Conservation (phyloP, 106 monocot species). For the Amphibolis antarctica region DNA sequence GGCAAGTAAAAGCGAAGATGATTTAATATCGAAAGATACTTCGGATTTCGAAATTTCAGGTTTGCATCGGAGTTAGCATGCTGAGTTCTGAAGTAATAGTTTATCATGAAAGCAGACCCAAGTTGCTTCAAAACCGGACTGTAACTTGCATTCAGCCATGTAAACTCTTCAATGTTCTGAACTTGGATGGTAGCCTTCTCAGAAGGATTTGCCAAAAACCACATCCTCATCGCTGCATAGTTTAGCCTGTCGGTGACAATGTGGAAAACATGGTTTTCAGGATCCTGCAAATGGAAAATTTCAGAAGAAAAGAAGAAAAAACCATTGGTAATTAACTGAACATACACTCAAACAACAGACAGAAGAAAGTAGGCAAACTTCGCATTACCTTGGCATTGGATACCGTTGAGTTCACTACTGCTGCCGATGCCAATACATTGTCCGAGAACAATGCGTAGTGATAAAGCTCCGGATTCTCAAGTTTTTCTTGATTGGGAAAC, state of each 20-base stretch:
- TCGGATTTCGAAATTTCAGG: constrained; percentile 54
- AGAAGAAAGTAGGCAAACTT: not conserved
- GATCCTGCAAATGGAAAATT: constrained; percentile 27
- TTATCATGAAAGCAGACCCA: constrained; percentile 40
- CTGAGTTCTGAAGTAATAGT: constrained; percentile 48
- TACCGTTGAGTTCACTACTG: constrained; percentile 80
- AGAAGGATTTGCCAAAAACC: constrained; percentile 54
- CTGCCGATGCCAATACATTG: constrained; percentile 59
- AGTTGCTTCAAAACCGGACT: constrained; percentile 62
- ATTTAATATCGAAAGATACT: constrained; percentile 65
- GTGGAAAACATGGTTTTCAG: constrained; percentile 48
- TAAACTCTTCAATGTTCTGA: constrained; percentile 45
- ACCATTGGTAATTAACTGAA: not conserved
- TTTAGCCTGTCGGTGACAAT: constrained; percentile 61
- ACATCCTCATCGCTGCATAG: constrained; percentile 66
- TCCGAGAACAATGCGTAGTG: constrained; percentile 78
- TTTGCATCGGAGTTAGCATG: constrained; percentile 33
- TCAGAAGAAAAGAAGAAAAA: too few species aligned
- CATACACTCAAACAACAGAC: too few species aligned
- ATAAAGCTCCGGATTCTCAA: constrained; percentile 53
- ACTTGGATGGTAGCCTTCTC: constrained; percentile 41
- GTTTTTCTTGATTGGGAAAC: constrained; percentile 37
- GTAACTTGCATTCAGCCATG: constrained; percentile 58
- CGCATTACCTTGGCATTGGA: constrained; percentile 51
- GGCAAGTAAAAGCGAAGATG: constrained; percentile 73